Base-by-base conservation (phyloP, 2,329 filamentous ascomycete genomes). In the Monilinia aucupariae region DNA sequence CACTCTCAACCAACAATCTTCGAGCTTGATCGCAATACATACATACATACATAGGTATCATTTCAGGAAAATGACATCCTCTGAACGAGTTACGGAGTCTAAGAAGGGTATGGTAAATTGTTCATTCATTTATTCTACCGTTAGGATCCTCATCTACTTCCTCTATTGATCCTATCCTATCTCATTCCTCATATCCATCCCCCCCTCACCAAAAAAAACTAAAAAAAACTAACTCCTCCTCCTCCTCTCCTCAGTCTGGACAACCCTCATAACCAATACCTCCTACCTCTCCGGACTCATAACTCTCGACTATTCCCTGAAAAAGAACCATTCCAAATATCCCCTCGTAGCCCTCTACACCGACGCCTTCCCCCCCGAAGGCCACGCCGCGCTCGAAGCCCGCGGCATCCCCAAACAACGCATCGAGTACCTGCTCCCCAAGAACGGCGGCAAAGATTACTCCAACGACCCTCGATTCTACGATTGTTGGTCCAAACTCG, bases 401-500 rank as follows among this genome's bases (percentile, higher is more conserved):
- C 86, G 91, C 67, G 80, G 82, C 59, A 92, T 96, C 68, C 80
- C 85, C 34, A 83, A 83, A 64, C 85, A 89, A 75, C 83, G 80
- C 70, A 86, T 96, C 70, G 83, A 86, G 55, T 89, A 90, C 75
- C 82, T 96, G 47, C 79, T 89, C 13, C 90, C 91, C 1, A 81
- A 82, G 2, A 76, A 78, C 58, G 86, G 61, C 12, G 56, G 85
- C 65, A 78, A 76, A 66, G 86, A 90, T 76, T 96, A 86, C 78
- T 82, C 79, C 71, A 83, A 89, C 65, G 91, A 96, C 75, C 86
- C 88, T 56, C 87, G 92, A 69, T 96, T 96, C 81, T 88, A 91
- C 76, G 90, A 96, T 76, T 92, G 88, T 80, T 96, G 91, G 91
- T 90, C 83, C 75, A 96, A 96, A 77, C 83, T 96, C 34, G 84